phyloP scores from a whole-genome alignment of 345 rosid genomes.

The Clausena lansium region DNA sequence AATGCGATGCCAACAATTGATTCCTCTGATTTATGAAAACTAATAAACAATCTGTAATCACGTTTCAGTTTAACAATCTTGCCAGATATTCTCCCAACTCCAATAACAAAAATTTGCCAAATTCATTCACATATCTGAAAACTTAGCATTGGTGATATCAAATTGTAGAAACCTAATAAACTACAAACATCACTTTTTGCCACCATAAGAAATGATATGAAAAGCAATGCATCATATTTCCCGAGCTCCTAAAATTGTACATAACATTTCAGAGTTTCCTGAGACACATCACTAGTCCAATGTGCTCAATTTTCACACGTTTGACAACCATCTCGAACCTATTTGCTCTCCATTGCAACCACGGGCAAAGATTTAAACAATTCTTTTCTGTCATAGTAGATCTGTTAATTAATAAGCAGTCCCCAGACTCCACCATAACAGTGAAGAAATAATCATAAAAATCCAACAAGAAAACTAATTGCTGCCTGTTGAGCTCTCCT shows the following conservation, averaged over 20 bases:
- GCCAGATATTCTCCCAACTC: neutral
- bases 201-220: neutral
- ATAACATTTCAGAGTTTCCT: slow-evolving; percentile 18
- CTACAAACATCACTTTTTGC: neutral
- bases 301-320: slow-evolving; percentile 11
- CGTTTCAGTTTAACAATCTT: neutral
- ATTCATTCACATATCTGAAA: slow-evolving; percentile 9
- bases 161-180: slow-evolving; percentile 10
- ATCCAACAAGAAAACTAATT: slow-evolving; percentile 2
- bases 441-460: slow-evolving; percentile 5
- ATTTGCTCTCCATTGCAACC: slow-evolving; percentile 19
- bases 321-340: slow-evolving; percentile 7
- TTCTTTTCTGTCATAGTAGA: slow-evolving; percentile 6
- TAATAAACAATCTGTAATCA: neutral
- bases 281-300: slow-evolving; percentile 16
- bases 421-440: slow-evolving; percentile 18
- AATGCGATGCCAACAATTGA: no score
- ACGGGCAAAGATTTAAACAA: slow-evolving; percentile 9
- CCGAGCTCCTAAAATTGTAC: slow-evolving; percentile 26
- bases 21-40: no score
- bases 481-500: slow-evolving; percentile 12
- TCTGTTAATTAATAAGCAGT: slow-evolving; percentile 7
- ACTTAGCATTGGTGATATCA: slow-evolving; percentile 11
- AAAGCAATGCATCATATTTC: slow-evolving; percentile 14
- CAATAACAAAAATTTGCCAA: neutral